A percentile compares a stretch with the other conserved stretches of the same genome.
These are phyloP conservation scores for Allium sativum DNA, from an alignment of 106 monocot species.

Conservation along the genomic window DNA sequence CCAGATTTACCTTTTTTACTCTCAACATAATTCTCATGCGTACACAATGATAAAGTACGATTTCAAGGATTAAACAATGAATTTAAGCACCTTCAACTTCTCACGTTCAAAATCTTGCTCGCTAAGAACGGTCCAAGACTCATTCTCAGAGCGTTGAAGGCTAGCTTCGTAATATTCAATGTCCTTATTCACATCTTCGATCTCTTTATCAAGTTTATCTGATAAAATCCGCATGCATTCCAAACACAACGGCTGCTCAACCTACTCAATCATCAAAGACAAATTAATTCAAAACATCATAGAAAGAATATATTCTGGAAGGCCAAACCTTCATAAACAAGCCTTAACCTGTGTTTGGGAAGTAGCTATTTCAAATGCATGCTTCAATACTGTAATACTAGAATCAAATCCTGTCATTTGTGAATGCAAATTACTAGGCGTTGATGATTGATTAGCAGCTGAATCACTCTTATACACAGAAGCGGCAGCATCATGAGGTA, in stretches of 20 bases:
- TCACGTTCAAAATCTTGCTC: slow-evolving; percentile 77
- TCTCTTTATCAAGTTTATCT: slow-evolving; percentile 84
- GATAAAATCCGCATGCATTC: slow-evolving; percentile 92
- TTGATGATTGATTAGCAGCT: slow-evolving; percentile 26
- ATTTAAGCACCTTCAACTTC: slow-evolving; percentile 63
- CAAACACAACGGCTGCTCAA: slow-evolving; percentile 88
- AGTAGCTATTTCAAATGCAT: slow-evolving; percentile 87
- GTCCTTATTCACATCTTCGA: slow-evolving; percentile 89
- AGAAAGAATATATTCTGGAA: too few species aligned
- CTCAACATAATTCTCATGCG: too few species aligned
- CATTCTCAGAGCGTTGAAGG: slow-evolving; percentile 50
- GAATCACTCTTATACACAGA: slow-evolving; percentile 72
- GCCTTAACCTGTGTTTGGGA: slow-evolving; percentile 65
- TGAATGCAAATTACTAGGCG: slow-evolving; percentile 23
- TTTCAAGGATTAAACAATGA: too few species aligned
- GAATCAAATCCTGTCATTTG: slow-evolving; percentile 60
- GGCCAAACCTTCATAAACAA: too few species aligned
- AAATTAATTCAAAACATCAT: neutral
- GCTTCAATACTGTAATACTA: slow-evolving; percentile 57
- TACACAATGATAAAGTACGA: too few species aligned
- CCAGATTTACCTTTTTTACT: too few species aligned
- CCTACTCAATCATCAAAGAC: slow-evolving; percentile 23
- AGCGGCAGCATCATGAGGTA: slow-evolving; percentile 62
- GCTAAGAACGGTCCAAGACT: slow-evolving; percentile 50
- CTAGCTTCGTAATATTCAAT: slow-evolving; percentile 88